A percentile compares a stretch with the other conserved stretches of the same genome.
phyloP scores from a whole-genome alignment of 2,329 filamentous ascomycete genomes.

The Ophiostoma tasmaniense region DNA sequence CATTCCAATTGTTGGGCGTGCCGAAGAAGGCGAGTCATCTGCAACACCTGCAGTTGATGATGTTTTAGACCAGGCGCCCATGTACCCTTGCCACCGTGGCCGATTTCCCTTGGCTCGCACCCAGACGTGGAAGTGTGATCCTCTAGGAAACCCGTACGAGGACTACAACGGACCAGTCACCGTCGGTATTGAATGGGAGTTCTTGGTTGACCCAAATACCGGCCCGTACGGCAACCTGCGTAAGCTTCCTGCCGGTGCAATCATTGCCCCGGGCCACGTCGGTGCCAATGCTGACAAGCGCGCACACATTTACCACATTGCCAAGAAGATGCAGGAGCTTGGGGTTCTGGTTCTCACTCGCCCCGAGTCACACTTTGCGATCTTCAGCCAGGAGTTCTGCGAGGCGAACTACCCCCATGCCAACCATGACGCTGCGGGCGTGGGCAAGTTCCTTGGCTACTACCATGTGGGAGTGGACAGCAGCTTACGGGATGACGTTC shows the following conservation, averaged over 20 bases:
- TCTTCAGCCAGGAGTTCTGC: not conserved
- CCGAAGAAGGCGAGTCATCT: not conserved
- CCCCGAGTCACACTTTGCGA: not conserved
- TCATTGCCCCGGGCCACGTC: not conserved
- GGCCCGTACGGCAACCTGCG: slow-evolving; percentile 9
- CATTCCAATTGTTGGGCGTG: not conserved
- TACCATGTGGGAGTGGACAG: slow-evolving; percentile 3
- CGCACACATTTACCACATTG: slow-evolving; percentile 3
- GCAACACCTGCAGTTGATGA: not conserved
- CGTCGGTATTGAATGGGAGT: slow-evolving; percentile 13
- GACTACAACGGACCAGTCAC: not conserved
- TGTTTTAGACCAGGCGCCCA: not conserved
- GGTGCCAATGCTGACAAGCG: not conserved
- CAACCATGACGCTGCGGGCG: not conserved
- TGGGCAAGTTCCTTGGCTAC: not conserved
- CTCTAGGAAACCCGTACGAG: not conserved
- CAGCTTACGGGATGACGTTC: slow-evolving; percentile 5
- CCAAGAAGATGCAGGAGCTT: slow-evolving; percentile 3
- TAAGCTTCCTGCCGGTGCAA: not conserved
- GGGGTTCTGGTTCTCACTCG: not conserved
- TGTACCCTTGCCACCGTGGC: not conserved
- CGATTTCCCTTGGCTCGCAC: not conserved
- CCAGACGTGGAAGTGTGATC: not conserved
- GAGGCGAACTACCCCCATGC: not conserved
- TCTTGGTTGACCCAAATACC: not conserved